Evolutionary conservation across 31 red algal genomes (phyloP).

Genomic region (Asparagopsis taxiformis): DNA sequence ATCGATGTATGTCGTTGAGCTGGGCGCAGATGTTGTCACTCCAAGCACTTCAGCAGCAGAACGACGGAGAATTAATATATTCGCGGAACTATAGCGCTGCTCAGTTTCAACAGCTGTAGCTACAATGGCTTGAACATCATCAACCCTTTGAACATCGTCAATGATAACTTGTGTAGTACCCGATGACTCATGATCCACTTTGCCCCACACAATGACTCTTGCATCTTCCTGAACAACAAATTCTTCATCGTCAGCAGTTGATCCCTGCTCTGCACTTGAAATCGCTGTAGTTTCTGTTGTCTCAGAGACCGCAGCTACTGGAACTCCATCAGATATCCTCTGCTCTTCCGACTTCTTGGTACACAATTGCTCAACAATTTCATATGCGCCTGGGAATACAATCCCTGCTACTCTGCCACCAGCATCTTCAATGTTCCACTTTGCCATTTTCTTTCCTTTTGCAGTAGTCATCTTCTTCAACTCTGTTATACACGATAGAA

Average conservation of each 20-base stretch:
- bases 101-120: conserved; percentile 31
- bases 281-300: background rate
- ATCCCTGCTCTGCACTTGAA: background rate
- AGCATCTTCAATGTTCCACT: conserved; percentile 70
- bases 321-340: too few relatives aligned
- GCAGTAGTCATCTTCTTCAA: conserved; percentile 70
- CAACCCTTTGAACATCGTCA: conserved; percentile 71
- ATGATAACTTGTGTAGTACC: conserved; percentile 70
- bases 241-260: background rate
- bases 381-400: conserved; percentile 58
- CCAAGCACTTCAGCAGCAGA: conserved; percentile 31
- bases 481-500: conserved; percentile 53
- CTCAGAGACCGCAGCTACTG: too few relatives aligned
- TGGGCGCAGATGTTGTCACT: background rate
- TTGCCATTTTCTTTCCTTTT: conserved; percentile 76
- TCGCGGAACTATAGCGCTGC: conserved; percentile 8
- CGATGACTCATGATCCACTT: conserved; percentile 64
- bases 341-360: background rate
- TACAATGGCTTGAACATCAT: conserved; percentile 32
- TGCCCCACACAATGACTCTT: conserved; percentile 72
- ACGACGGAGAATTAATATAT: conserved; percentile 22
- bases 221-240: conserved; percentile 57
- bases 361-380: conserved; percentile 46
- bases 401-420: conserved; percentile 34
- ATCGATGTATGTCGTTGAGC: conserved; percentile 13